These are phyloP conservation scores for Tephrocybe sp. DNA, from an alignment of 768 basidiomycete species.

Conservation along the genomic window DNA sequence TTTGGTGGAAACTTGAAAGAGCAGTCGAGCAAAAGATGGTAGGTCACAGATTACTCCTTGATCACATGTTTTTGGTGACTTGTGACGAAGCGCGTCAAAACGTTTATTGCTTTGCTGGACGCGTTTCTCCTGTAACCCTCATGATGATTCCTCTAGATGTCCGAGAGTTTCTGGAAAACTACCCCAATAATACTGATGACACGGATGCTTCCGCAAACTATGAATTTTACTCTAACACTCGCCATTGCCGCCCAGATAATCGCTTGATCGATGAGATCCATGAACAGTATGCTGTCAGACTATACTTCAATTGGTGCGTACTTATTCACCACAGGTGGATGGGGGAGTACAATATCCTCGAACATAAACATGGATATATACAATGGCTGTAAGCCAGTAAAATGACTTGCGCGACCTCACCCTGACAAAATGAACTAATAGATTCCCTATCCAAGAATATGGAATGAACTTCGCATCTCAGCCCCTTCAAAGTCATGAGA, in stretches of 20 bases:
- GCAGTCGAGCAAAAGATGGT: no score
- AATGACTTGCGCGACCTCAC: not conserved
- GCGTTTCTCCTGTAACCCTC: not conserved
- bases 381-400: conserved; percentile 68
- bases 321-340: conserved; percentile 51
- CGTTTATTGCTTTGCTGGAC: not conserved
- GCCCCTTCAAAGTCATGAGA: conserved; percentile 67
- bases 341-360: conserved; percentile 60
- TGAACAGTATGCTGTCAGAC: conserved; percentile 38
- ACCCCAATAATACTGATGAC: conserved; percentile 46
- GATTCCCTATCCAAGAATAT: conserved; percentile 73
- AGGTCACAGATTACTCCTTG: no score
- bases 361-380: conserved; percentile 70
- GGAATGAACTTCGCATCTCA: conserved; percentile 72
- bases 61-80: no score
- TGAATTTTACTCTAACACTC: conserved; percentile 58
- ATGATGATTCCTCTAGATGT: conserved; percentile 57
- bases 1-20: no score
- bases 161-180: conserved; percentile 55
- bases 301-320: conserved; percentile 2
- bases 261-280: conserved; percentile 64
- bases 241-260: conserved; percentile 61
- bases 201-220: conserved; percentile 44
- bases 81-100: not conserved
- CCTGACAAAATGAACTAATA: conserved; percentile 21